Base-by-base conservation (phyloP, 1,284 basidiomycete genomes). In the Leccinum cinnamomeum region DNA sequence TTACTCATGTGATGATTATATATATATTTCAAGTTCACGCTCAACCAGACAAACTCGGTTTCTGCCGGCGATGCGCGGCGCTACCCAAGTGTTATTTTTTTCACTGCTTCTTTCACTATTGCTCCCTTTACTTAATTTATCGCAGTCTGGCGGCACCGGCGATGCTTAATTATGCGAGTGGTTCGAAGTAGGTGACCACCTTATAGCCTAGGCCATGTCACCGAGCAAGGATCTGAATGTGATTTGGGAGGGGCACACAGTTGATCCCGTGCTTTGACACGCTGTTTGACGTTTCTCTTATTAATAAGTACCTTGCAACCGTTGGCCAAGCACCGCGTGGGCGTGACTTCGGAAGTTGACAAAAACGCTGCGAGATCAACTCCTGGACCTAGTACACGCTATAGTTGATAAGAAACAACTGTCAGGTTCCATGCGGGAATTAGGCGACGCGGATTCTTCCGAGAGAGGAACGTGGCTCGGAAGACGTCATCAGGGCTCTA, bases 391-490 rank as follows among this genome's bases (percentile, higher is more conserved):
- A 48, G 20, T 20, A 48, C 46, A 33, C 33, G 5, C n/a, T 14
- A 39, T 11, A 7, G 20, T 7, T 23, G 46, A 10, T 20, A 20
- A 46, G n/a, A 18, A 46, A 46, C 18, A 6, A 12, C 85, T 12
- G 35, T 37, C 35, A 37, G 87, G 35, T 87, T 85, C 84, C 83
- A 92, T n/a, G 85, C 92, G 8, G 82, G 44, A 88, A 85, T 3
- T 90, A 83, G 0, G 92, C 89, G 58, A 94, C 83, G 33, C 85
- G 83, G 58, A 95, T 23, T 86, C 75, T 94, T 94, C 46, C 86
- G 83, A 56, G 84, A 80, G 57, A 95, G 83, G 77, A 90, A 95
- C 7, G 80, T 81, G 58, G 95, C 16, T 39, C 37, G 37, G 37
- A 39, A 3, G 76, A 76, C 0, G 89, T 89, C 39, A 92, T 71